Evolutionary conservation across 2,329 filamentous ascomycete species (phyloP), one percentile per base, ranked within the genome.

Genomic region (Talaromyces sp.): DNA sequence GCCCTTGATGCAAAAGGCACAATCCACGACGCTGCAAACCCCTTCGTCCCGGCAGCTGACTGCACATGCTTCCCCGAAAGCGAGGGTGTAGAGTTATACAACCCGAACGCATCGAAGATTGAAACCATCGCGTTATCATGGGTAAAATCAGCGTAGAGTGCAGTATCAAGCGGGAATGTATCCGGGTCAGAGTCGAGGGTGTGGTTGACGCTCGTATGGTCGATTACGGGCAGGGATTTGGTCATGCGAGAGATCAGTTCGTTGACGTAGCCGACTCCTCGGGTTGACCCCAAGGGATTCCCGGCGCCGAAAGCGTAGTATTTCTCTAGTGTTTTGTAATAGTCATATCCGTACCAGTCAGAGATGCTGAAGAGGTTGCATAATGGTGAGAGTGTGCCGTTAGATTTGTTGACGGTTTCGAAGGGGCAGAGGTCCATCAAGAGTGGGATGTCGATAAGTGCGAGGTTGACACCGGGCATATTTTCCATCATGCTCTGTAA

Each of bases 381-480:
- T 78, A 97, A 96, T 0, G 82, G 80, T 0, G 92, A 92, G 10
- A 89, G 75, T 4, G 73, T 74, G 19, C 77, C 82, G 4, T 80
- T 84, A 2, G 83, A 78, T 0, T 78, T 73, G 6, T 86, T 82
- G n/a, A 96, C 87, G 0, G 91, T 94, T 70, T 90, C 85, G 78
- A 92, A 97, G 0, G 93, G 89, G 72, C 93, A 97, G 67, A 97
- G 82, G 71, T 97, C 92, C 92, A 97, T 97, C 39, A 97, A 75
- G 65, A 84, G 85, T 64, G 93, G 81, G 0, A 88, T 86, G 39
- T 94, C 88, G 1, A 80, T 72, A 13, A 82, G 73, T 2, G 84
- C 86, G 49, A 97, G 75, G 67, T 90, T 87, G 5, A 86, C 88
- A 2, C 90, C 90, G 0, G 84, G 84, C 0, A 97, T 82, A 67